Base-by-base conservation (phyloP, 306 rosid species). In the Dalbergia oliveri region DNA sequence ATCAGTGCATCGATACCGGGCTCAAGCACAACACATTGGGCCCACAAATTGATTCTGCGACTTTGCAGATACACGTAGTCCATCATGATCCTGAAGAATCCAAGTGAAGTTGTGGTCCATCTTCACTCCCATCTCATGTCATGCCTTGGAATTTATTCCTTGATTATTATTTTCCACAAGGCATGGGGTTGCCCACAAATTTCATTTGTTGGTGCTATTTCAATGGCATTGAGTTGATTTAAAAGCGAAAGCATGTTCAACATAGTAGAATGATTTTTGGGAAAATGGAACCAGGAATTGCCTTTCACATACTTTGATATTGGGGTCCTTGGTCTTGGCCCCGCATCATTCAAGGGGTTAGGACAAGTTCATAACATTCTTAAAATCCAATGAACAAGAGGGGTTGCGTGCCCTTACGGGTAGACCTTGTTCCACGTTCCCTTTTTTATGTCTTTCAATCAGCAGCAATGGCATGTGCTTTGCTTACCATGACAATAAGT, bases 101-200 rank as follows among this genome's bases (percentile, higher is more conserved):
- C 15, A 21, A 43, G 41, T 43, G 8, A 64, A 15, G 39, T 64
- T 43, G 69, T 72, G 84, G 79, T 80, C 84, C 84, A 39, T 72
- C 56, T 39, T 50, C 21, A 64, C 44, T 19, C 56, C 44, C 78
- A 70, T 44, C 16, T 66, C 66, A 50, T 47, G 58, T 51, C 69
- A 41, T 45, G 51, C 58, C 53, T 60, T 60, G 68, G 71, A 61
- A 14, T 34, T 60, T 47, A 66, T 62, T 45, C 78, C 37, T 54
- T 14, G 16, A 54, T 45, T 67, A 53, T 65, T 66, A 66, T 19
- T 66, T 54, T 77, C 54, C 50, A 58, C 49, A 23, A 58, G 11
- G 19, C 53, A 49, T 47, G 50, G 53, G 37, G 18, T 50, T 64
- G 26, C 34, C 58, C 7, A 64, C 16, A 43, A 34, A 7, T 6